Evolutionary conservation across 2,329 filamentous ascomycete genomes (phyloP), one percentile per base, ranked within the genome.

Genomic region (Trichophyton simii): DNA sequence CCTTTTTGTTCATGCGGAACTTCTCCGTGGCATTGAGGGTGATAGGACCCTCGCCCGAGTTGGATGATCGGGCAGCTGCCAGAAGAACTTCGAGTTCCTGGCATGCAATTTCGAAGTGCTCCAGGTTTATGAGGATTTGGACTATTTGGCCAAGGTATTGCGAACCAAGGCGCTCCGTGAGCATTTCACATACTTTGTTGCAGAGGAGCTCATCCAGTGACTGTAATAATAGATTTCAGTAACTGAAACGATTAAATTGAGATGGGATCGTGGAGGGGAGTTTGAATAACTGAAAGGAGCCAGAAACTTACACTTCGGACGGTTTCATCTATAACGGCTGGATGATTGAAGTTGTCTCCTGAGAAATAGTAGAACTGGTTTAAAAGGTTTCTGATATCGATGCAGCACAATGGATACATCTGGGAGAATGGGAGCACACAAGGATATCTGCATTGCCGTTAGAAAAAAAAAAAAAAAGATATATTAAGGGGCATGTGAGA

Each of bases 281-380:
- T 28, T 36, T 18, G 52, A 42, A 59, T 54, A 54, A 36, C 9
- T 28, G 50, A 3, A 36, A 20, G 18, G 50, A 46, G 62, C 38
- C 20, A 54, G 46, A 50, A 13, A 65, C 66, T 63, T 74, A 87
- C 88, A 73, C 87, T 87, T 72, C 87, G 87, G 5, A 99, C 79
- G 0, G 91, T 95, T 65, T 95, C 88, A 66, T 99, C 94, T 66
- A 99, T 96, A 60, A 95, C 83, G 64, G 83, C 87, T 0, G 90
- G 88, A 66, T 96, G 89, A 65, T 94, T 87, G 71, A 97, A 97
- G 71, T 97, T 91, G 69, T 97, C 91, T 69, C 95, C 91, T 7
- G 89, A 91, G 75, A 97, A 99, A 73, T 95, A 91, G 73, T 97
- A 97, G 69, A 99, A 97, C 70, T 97, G 91, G 72, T 96, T 96